Evolutionary conservation across 2,329 filamentous ascomycete genomes (phyloP), one percentile per base, ranked within the genome.

Genomic region (Hyphodiscus sp.): DNA sequence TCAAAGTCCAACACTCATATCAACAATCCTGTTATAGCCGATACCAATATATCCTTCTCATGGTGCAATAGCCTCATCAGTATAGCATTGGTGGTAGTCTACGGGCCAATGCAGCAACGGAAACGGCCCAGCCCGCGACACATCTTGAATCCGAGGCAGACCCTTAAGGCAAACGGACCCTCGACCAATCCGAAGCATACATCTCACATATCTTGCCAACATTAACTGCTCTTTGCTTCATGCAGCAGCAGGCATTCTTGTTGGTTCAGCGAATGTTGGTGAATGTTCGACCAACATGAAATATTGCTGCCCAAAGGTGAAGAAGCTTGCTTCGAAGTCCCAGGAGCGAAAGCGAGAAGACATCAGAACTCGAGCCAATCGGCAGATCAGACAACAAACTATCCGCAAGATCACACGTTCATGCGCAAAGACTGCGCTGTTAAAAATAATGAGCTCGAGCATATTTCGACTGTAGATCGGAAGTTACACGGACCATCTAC

Each of bases 391-490:
- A 23, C 20, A 47, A 16, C 20, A 30, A 10, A 18, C 6, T 47
- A 33, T 47, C 38, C 33, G 10, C 20, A 43, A n/a, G 30, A 45
- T 58, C 58, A 58, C 56, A 55, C 51, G 47, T 45, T 52, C 47
- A 49, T 29, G 42, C 29, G 38, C 41, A 51, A 19, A 45, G 18
- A n/a, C 38, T 50, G 43, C 23, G 45, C 50, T 46, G 47, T 29
- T 52, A 43, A 41, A 30, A 26, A 50, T 51, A 51, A 51, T 54
- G 56, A 58, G 43, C 30, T 51, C 19, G 52, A 45, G 57, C 50
- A 57, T 55, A 57, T 57, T 56, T 18, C 52, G 57, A 48, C 30
- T 19, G 19, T 47, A 43, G 45, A 51, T 41, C 20, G 50, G 49
- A 53, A 44, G 38, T 20, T 52, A 58, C 33, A 41, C 38, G 47